These are phyloP conservation scores for Suillus occidentalis DNA, from an alignment of 768 basidiomycete species.

Conservation along the genomic window DNA sequence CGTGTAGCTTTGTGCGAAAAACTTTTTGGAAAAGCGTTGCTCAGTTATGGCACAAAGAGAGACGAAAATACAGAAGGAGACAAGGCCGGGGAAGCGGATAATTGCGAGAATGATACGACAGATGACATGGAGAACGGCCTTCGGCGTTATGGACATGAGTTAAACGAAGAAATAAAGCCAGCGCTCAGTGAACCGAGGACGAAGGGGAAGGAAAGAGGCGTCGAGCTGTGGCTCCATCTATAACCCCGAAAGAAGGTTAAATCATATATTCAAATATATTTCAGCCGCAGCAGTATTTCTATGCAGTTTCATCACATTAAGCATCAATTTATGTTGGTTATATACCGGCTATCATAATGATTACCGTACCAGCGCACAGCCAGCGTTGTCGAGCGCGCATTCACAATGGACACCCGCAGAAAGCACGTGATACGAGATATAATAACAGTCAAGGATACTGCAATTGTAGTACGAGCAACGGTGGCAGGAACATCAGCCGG, in stretches of 20 bases:
- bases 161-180: not conserved
- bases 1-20: not conserved
- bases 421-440: too few relatives aligned
- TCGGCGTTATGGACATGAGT: not conserved
- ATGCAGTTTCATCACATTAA: too few relatives aligned
- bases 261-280: too few relatives aligned
- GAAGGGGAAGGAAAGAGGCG: not conserved
- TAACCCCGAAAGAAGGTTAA: not conserved
- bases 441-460: too few relatives aligned
- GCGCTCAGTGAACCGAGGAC: not conserved
- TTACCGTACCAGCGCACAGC: too few relatives aligned
- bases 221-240: not conserved
- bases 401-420: too few relatives aligned
- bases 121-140: not conserved
- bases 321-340: too few relatives aligned
- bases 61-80: constrained; percentile 2
- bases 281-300: not conserved
- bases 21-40: not conserved
- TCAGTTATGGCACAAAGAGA: not conserved
- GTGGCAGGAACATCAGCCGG: too few relatives aligned
- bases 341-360: too few relatives aligned
- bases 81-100: constrained; percentile 8
- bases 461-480: too few relatives aligned
- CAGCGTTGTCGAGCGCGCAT: too few relatives aligned
- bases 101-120: not conserved